Base-by-base conservation (phyloP, 192 early-diverging fungal species). In the Linnemannia hyalina region DNA sequence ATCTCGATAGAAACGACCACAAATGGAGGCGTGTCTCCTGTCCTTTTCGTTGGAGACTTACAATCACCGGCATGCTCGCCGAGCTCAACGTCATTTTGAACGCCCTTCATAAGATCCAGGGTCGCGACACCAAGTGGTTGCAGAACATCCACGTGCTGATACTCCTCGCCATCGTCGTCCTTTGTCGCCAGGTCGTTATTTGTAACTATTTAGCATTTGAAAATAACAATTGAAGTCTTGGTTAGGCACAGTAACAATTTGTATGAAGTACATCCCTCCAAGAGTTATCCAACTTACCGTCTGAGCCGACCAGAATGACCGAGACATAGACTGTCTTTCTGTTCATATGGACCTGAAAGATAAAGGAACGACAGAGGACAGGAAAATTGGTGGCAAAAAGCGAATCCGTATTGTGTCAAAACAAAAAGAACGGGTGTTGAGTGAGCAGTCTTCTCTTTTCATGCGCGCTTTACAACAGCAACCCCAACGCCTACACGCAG, bases 281-380 rank as follows among this genome's bases (percentile, higher is more conserved):
- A 15, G 44, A 23, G 47, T n/a, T 57, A 22, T 36, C 23, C 15
- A n/a, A 32, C 77, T 36, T 82, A 94, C 94, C 91, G 47, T 92
- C 80, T 15, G 92, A 91, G 52, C 94, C 93, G 47, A 89, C 88
- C 9, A 94, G 76, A 41, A 95, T 68, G 0, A 96, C 76, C 36
- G 88, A 87, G 38, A 93, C 92, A 41, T 89, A 80, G 71, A 95
- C 95, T 15, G 90, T 91, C 80, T 96, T 96, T n/a, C 93, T 80
- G 35, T 90, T 91, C 47, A 85, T 84, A 44, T 95, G 88, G 20
- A 95, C 89, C 94, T 95, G 65, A 35, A 73, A 23, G 20, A 20
- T 20, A 20, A 5, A 6, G 20, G 18, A 52, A 22, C 15, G 18
- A 52, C 2, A 52, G 46, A 7, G 20, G 77, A 52, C 35, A 47